These are phyloP conservation scores for Pseudocercospora cruenta DNA, from an alignment of 2,329 filamentous ascomycete genomes.

Conservation along the genomic window DNA sequence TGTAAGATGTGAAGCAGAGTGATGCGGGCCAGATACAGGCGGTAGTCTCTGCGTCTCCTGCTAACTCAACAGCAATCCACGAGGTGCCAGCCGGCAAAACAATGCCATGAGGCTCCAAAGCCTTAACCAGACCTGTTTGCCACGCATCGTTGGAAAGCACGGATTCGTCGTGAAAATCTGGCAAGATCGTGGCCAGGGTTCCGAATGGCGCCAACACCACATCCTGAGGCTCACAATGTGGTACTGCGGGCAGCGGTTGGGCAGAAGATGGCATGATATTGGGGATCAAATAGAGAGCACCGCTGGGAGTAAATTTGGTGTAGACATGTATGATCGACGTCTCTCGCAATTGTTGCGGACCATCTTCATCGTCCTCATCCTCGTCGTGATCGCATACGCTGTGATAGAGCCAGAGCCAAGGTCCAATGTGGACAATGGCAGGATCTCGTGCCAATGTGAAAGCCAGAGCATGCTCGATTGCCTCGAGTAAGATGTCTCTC, in stretches of 20 bases:
- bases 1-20: slow-evolving; percentile 26
- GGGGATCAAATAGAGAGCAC: slow-evolving; percentile 23
- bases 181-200: slow-evolving; percentile 11
- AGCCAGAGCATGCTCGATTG: slow-evolving; percentile 26
- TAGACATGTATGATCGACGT: slow-evolving; percentile 22
- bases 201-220: slow-evolving; percentile 25
- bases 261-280: slow-evolving; percentile 14
- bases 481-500: slow-evolving; percentile 31
- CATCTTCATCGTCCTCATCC: neutral
- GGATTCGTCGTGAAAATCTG: neutral
- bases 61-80: slow-evolving; percentile 21
- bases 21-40: slow-evolving; percentile 31
- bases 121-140: slow-evolving; percentile 15
- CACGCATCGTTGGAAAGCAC: slow-evolving; percentile 14
- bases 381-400: slow-evolving; percentile 3
- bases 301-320: slow-evolving; percentile 17
- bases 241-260: slow-evolving; percentile 6
- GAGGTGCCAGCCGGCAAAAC: slow-evolving; percentile 15
- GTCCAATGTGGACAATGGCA: slow-evolving; percentile 18
- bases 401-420: slow-evolving; percentile 30
- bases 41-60: slow-evolving; percentile 2
- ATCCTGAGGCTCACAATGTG: neutral
- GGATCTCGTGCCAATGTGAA: slow-evolving; percentile 21
- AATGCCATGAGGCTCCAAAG: slow-evolving; percentile 22
- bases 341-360: neutral